Evolutionary conservation across 805 yeast species (phyloP).

Genomic region (Saccharomycopsis olivae): DNA sequence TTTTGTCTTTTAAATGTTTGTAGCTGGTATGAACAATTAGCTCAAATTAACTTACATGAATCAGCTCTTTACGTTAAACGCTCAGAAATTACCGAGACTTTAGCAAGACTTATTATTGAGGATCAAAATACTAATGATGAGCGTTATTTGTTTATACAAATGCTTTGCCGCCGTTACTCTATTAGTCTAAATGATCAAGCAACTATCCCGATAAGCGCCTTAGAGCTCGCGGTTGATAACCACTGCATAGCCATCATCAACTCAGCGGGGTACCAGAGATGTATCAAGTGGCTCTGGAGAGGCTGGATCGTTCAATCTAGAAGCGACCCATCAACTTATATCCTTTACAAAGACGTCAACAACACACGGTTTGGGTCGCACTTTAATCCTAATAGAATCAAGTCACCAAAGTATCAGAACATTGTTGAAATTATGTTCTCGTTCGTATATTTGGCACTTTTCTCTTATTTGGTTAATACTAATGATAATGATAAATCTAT

Average conservation of each 20-base stretch:
- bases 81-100: constrained; percentile 54
- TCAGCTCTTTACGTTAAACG: constrained; percentile 49
- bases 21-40: constrained; percentile 62
- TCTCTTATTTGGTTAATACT: constrained; percentile 40
- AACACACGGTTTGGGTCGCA: constrained; percentile 49
- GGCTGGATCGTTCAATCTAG: constrained; percentile 83
- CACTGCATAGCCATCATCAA: constrained; percentile 70
- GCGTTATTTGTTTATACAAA: constrained; percentile 56
- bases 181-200: constrained; percentile 53
- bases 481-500: constrained; percentile 19
- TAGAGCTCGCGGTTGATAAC: constrained; percentile 80
- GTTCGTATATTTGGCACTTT: constrained; percentile 48
- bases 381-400: constrained; percentile 73
- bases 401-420: constrained; percentile 78
- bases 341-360: constrained; percentile 54
- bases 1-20: constrained; percentile 68
- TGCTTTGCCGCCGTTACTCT: constrained; percentile 66
- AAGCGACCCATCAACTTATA: constrained; percentile 55
- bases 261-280: constrained; percentile 73
- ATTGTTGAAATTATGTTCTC: constrained; percentile 59
- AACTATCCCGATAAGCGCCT: constrained; percentile 52
- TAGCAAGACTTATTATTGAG: constrained; percentile 64
- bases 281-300: constrained; percentile 84
- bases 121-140: constrained; percentile 28
- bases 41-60: constrained; percentile 52